phyloP scores from a whole-genome alignment of 140 eudicot species.

The Senecio squalidus region DNA sequence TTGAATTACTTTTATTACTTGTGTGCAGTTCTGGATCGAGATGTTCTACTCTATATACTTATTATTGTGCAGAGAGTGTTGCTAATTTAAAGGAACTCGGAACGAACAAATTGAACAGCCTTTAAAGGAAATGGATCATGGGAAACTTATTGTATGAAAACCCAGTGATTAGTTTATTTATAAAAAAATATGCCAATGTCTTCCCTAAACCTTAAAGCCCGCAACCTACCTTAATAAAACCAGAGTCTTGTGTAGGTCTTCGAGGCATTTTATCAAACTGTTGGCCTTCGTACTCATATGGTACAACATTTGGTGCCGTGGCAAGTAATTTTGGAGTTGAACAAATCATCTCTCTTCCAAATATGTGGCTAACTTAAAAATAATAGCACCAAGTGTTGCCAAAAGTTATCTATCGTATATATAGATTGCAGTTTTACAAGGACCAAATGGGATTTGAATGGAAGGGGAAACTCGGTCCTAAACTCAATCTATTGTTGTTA shows the following conservation, averaged over 20 bases:
- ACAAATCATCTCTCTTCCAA: too few species aligned
- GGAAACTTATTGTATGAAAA: neutral
- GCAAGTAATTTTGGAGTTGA: neutral
- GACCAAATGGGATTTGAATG: neutral
- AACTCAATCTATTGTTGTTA: slow-evolving; percentile 3
- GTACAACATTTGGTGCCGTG: neutral
- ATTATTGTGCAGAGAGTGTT: neutral
- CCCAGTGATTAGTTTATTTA: neutral
- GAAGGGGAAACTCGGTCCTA: neutral
- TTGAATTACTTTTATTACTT: slow-evolving; percentile 66
- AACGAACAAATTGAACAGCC: neutral
- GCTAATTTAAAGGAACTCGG: neutral
- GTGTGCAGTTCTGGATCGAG: slow-evolving; percentile 54
- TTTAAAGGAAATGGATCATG: neutral
- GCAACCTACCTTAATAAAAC: neutral
- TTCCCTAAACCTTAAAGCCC: neutral
- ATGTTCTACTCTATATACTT: slow-evolving; percentile 28
- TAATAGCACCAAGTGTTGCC: neutral
- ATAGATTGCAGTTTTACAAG: neutral
- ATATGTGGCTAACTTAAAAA: neutral
- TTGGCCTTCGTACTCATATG: neutral
- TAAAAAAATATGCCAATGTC: too few species aligned
- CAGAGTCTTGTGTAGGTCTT: neutral
- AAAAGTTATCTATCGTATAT: neutral
- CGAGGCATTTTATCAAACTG: neutral